Base-by-base conservation (phyloP, 1,284 basidiomycete species). In the Tetrapyrgos nigripes region DNA sequence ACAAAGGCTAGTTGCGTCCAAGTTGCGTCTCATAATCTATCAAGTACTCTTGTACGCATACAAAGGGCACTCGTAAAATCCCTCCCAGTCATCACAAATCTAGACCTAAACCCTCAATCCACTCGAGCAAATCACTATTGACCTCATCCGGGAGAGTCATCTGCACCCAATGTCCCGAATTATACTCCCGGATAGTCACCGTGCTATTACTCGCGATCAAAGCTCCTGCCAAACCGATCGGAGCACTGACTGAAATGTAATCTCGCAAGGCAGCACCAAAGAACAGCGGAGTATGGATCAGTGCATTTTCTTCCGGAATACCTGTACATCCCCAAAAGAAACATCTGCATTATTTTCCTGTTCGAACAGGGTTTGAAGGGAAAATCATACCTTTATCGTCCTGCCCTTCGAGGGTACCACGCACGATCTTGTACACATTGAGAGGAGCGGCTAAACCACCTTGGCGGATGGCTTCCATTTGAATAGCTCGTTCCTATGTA, bases 211-310 rank as follows among this genome's bases (percentile, higher is more conserved):
- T 70, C 46, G 61, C 64, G 57, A 6, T 19, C 19, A 11, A 53
- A 33, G 19, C 63, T 62, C n/a, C n/a, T n/a, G n/a, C n/a, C n/a
- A n/a, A n/a, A n/a, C n/a, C n/a, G 13, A 55, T 59, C 8, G 68
- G 23, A 1, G 50, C 56, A 17, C 73, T 61, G 24, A 67, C 11
- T 58, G 62, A 66, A 51, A 76, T 57, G 24, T 60, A 58, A 56
- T 79, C 76, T 11, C 68, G 59, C 47, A 63, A 61, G 6, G 69
- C 65, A 0, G 66, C 71, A 9, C 69, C 77, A 60, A 72, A 75
- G 64, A 77, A 77, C 0, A 71, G 69, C 0, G 73, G 76, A 35
- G 69, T 69, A 1, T 51, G 52, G 53, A 76, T 63, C 2, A 17
- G 55, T 44, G 66, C 59, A 4, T 67, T 64, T 10, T 66, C 62